Percentiles rank a stretch among this genome's conserved stretches.
These are phyloP conservation scores for Scutellaria barbata DNA, from an alignment of 257 asterid genomes.

Conservation along the genomic window DNA sequence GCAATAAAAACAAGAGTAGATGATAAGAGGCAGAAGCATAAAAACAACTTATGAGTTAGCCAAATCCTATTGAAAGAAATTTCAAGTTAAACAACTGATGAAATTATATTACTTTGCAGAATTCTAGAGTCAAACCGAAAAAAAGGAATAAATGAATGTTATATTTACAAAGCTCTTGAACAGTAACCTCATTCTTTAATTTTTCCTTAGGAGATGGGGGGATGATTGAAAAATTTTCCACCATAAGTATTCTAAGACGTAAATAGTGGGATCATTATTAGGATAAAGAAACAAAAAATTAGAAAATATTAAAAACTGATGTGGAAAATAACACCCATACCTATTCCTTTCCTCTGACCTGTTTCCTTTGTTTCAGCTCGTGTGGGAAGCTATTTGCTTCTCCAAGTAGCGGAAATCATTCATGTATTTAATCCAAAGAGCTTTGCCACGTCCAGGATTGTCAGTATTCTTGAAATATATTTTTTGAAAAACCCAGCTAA, in stretches of 20 bases:
- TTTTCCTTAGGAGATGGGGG: conserved; percentile 31
- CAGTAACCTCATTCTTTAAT: conserved; percentile 33
- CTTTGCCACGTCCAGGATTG: conserved; percentile 33
- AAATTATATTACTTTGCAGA: too few relatives aligned
- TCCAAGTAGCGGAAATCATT: not conserved
- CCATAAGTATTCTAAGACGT: conserved; percentile 31
- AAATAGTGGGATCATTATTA: conserved; percentile 28
- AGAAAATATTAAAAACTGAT: too few relatives aligned
- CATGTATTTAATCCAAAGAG: conserved; percentile 33
- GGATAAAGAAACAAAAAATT: conserved; percentile 26
- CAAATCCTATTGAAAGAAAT: too few relatives aligned
- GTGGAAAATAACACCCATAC: conserved; percentile 35
- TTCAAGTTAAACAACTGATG: too few relatives aligned
- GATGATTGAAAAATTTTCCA: conserved; percentile 29
- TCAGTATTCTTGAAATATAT: conserved; percentile 31
- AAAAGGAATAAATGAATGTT: conserved; percentile 37
- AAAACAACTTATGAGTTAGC: too few relatives aligned
- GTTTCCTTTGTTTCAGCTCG: not conserved
- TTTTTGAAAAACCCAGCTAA: conserved; percentile 25
- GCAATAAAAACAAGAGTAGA: too few relatives aligned
- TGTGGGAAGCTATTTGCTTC: too few relatives aligned
- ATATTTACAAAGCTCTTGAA: conserved; percentile 43
- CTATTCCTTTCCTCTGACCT: conserved; percentile 23
- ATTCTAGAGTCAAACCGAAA: conserved; percentile 11
- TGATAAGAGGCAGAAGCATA: too few relatives aligned